Evolutionary conservation across 805 yeast species (phyloP), one percentile per base, ranked within the genome.

Genomic region (Wickerhamiella parazyma): DNA sequence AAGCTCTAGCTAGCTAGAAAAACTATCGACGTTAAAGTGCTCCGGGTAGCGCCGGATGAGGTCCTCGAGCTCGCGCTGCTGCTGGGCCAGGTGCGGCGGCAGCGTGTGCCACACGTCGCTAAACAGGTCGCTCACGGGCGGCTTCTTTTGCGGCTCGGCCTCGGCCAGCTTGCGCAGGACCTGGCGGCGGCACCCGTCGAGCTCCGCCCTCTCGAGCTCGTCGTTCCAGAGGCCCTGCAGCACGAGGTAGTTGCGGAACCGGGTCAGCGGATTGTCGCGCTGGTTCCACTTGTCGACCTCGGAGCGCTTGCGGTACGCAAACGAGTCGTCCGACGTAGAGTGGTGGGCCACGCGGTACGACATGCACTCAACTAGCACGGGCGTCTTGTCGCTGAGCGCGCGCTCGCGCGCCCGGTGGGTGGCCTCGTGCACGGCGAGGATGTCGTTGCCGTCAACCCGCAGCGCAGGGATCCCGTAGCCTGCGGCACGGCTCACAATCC

Each of bases 381-480:
- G 62, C 33, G 46, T 38, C 45, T 53, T 50, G 14, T 53, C 42
- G 9, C 36, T 24, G 19, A 58, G 45, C 9, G 59, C 61, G 26
- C 48, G 41, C 17, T 50, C 47, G 11, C 61, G 48, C 12, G 60
- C 60, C 25, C 31, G 47, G 25, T 42, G 33, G 2, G 60, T 56
- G 21, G 50, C 61, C 24, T 54, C 25, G 41, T 58, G 50, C 8
- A 58, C 58, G 3, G 60, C 61, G 6, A 54, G 48, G 9, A 57
- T 37, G 42, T 59, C 64, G 46, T 59, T 59, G 2, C 64, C 64
- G 40, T 59, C 64, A 6, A 59, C 61, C n/a, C 64, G 50, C 14
- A 59, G 51, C 16, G 63, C 56, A 21, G 58, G 60, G 21, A 59
- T 59, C 8, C 64, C 64, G 41, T 59, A 59, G 11, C 64, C 64